Evolutionary conservation across 2,329 filamentous ascomycete species (phyloP), one percentile per base, ranked within the genome.

Genomic region (Blastomyces parvus): DNA sequence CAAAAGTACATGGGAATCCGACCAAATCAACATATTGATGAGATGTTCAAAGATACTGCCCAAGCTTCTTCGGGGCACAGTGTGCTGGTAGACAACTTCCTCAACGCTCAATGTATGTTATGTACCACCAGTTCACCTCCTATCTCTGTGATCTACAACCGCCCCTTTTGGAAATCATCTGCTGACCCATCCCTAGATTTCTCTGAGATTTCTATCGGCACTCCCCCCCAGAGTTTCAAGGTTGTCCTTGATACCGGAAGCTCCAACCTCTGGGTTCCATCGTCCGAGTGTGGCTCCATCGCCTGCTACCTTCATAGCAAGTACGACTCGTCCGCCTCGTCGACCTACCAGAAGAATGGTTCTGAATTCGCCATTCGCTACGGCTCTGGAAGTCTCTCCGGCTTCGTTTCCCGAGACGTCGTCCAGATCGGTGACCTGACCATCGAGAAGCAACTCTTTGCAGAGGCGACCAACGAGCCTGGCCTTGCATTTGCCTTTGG

Each of bases 241-340:
- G 95, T 99, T 69, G 89, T 99, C 68, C 88, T 99, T 68, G 94
- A 99, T 78, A 99, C 94, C 36, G 94, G 94, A 72, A 97, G 91
- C 84, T 97, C 94, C 77, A 99, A 99, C 83, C 85, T 99, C 67
- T 99, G 95, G 95, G 92, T 99, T 65, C 95, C 95, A 48, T 96
- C 92, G 30, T 82, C 85, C 63, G 83, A 91, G 74, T 99, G 95
- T 78, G 87, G 85, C 74, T 97, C 92, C 74, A 99, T 99, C 74
- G 95, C 94, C 68, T 99, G 94, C 85, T 99, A 93, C 80, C 86
- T 99, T 65, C 94, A 99, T 84, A 87, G 80, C 78, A 99, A 95
- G 82, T 99, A 97, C 81, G 91, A 97, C 79, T 94, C 91, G 64
- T 89, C 87, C 46, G 81, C 86, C 4, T 99, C 95, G 58, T 93